Base-by-base conservation (phyloP, 2,329 filamentous ascomycete species). In the Beauveria sp. region DNA sequence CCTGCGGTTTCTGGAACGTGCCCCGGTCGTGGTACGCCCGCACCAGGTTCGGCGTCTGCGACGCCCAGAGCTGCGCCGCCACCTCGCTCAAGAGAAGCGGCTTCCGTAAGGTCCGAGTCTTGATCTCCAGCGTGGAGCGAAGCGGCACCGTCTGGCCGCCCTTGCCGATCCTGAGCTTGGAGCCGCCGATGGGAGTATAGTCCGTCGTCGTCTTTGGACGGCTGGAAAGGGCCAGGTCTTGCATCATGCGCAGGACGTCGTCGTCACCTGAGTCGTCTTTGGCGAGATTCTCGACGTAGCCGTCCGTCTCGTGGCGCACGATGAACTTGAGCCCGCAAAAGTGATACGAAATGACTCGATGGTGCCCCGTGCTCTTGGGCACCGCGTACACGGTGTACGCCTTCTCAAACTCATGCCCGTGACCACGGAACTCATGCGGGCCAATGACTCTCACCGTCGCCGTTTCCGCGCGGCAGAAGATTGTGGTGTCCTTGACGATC, bases 21-120 rank as follows among this genome's bases (percentile, higher is more conserved):
- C 77, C 77, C 2, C 63, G 61, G 4, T 65, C 51, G 64, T 80
- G 75, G 63, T 78, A 78, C 1, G 76, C 77, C 34, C 74, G 72
- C n/a, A 80, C 75, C 42, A 80, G 75, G 47, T 76, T 77, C 1
- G 74, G 73, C 1, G 78, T 80, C 67, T 80, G 77, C 5, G 75
- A 79, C n/a, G 72, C 64, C 78, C 77, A 81, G 28, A 80, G 71
- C 67, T 79, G 77, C 2, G 75, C 63, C 26, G 70, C 70, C 40
- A 78, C 66, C 7, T 78, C 70, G 9, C 64, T 1, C 14, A 79
- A 58, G 3, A 63, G 20, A 18, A 80, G 64, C 26, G 58, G 66
- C 47, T 70, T 75, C 30, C 70, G 65, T 5, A 46, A 42, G 20
- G 70, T 67, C 1, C 75, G 72, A 8, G 76, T 80, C 68, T 80